phyloP scores from a whole-genome alignment of 352 stramenopile species.

The Globisporangium barbulae region DNA sequence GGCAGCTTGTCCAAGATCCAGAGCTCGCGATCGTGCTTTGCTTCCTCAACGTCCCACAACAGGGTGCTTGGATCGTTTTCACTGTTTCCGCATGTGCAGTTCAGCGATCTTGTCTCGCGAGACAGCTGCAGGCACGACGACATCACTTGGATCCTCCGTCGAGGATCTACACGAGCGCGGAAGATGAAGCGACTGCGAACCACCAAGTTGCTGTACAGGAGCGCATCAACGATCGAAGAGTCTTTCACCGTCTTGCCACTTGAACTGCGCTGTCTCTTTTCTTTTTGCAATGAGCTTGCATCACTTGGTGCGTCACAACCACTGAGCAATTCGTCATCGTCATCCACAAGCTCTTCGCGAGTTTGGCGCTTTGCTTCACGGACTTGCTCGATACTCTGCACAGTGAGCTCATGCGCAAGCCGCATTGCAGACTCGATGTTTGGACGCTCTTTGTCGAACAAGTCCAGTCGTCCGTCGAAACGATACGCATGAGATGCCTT shows the following conservation, averaged over 20 bases:
- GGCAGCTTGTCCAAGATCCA: conserved; percentile 55
- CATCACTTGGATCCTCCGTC: conserved; percentile 61
- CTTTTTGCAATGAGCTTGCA: conserved; percentile 23
- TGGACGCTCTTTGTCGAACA: conserved; percentile 77
- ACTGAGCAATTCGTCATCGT: conserved; percentile 20
- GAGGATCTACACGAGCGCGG: conserved; percentile 67
- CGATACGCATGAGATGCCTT: conserved; percentile 74
- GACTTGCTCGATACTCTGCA: conserved; percentile 71
- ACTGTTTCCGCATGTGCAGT: conserved; percentile 63
- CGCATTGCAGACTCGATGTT: conserved; percentile 84
- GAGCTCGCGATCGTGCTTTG: conserved; percentile 68
- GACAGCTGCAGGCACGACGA: conserved; percentile 73
- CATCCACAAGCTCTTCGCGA: conserved; percentile 34
- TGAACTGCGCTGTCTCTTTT: conserved; percentile 9
- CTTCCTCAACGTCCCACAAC: conserved; percentile 72
- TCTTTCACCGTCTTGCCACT: conserved; percentile 33
- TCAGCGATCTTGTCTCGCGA: conserved; percentile 57
- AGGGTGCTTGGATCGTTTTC: conserved; percentile 70
- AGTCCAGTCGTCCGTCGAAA: conserved; percentile 59
- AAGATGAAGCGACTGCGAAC: conserved; percentile 81
- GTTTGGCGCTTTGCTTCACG: conserved; percentile 43
- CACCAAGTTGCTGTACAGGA: conserved; percentile 80
- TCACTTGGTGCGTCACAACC: conserved; percentile 9
- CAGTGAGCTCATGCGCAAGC: conserved; percentile 64
- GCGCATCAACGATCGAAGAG: conserved; percentile 69